Evolutionary conservation across 2,329 filamentous ascomycete species (phyloP).

Genomic region (Claviceps citrina): DNA sequence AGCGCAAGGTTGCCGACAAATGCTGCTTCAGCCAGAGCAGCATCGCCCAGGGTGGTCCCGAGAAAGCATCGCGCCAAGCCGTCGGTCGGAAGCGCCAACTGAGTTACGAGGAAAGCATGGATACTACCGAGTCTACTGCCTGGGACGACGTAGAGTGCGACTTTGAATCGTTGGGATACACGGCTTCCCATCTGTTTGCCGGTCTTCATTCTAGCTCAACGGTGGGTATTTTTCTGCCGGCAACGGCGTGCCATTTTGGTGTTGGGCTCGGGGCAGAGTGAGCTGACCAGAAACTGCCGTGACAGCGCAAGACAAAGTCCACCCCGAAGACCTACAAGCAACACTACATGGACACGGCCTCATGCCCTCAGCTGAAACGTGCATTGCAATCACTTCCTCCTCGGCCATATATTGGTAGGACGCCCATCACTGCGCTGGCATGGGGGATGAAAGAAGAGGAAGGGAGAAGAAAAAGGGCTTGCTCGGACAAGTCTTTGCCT

Average conservation of each 20-base stretch:
- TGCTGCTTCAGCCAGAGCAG: slow-evolving; percentile 18
- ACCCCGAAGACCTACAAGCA: slow-evolving; percentile 9
- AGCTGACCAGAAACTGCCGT: not conserved
- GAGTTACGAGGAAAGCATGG: slow-evolving; percentile 8
- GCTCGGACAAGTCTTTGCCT: too few relatives aligned
- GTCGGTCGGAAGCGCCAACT: slow-evolving; percentile 12
- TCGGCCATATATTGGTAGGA: slow-evolving; percentile 19
- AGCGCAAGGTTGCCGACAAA: slow-evolving; percentile 23
- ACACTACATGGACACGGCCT: slow-evolving; percentile 7
- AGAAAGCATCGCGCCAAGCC: slow-evolving; percentile 11
- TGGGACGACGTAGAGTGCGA: slow-evolving; percentile 15
- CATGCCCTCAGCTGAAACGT: slow-evolving; percentile 17
- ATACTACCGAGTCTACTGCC: slow-evolving; percentile 10
- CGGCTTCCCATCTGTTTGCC: slow-evolving; percentile 18
- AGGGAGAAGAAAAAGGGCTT: too few relatives aligned
- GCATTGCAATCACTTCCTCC: slow-evolving; percentile 19
- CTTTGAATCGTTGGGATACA: slow-evolving; percentile 22
- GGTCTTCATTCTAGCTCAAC: slow-evolving; percentile 8
- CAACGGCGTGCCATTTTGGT: too few relatives aligned
- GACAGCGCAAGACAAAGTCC: slow-evolving; percentile 9
- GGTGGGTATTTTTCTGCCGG: not conserved
- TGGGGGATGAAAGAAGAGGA: too few relatives aligned
- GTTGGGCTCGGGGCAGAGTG: too few relatives aligned
- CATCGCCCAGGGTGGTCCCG: slow-evolving; percentile 8
- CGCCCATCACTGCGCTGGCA: too few relatives aligned